A percentile compares a stretch with the other conserved stretches of the same genome.
Evolutionary conservation across 768 basidiomycete genomes (phyloP).

Genomic region (Phylloporus arenicola): DNA sequence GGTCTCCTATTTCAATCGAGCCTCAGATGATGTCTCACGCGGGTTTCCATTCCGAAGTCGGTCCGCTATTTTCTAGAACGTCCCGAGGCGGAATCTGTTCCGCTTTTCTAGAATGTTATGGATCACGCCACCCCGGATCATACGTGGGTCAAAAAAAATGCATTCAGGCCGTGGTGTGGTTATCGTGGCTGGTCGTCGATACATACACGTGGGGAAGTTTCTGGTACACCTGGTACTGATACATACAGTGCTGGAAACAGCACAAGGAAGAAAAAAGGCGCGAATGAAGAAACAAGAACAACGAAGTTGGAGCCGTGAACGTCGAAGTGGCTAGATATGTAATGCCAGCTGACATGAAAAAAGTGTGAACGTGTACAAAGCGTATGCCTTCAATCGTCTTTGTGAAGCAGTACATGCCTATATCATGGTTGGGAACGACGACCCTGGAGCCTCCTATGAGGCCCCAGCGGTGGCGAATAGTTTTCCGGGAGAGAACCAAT

Average conservation of each 20-base stretch:
- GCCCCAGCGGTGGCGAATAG: conserved; percentile 42
- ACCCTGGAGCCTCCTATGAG: conserved; percentile 19
- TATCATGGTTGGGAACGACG: conserved; percentile 6
- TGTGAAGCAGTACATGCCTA: conserved; percentile 5
- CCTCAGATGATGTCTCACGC: not conserved
- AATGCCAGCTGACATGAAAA: conserved; percentile 14
- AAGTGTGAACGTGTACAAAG: conserved; percentile 17
- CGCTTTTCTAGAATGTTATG: conserved; percentile 8
- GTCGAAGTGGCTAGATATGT: conserved; percentile 28
- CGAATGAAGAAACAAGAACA: conserved; percentile 4
- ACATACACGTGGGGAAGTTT: conserved; percentile 18
- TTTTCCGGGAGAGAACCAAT: conserved; percentile 53
- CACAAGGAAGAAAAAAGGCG: conserved; percentile 3
- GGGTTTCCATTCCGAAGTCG: not conserved
- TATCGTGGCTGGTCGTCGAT: conserved; percentile 12
- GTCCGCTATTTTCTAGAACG: not conserved
- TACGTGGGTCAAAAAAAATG: not conserved
- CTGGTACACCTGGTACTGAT: conserved; percentile 33
- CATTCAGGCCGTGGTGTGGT: conserved; percentile 4
- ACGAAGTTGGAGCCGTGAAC: conserved; percentile 13
- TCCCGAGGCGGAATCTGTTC: not conserved
- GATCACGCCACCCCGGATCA: not conserved
- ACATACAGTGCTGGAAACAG: conserved; percentile 24
- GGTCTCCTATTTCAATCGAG: not conserved
- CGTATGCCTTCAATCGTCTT: conserved; percentile 18